Base-by-base conservation (phyloP, 2,329 filamentous ascomycete genomes). In the Cordyceps javanica region DNA sequence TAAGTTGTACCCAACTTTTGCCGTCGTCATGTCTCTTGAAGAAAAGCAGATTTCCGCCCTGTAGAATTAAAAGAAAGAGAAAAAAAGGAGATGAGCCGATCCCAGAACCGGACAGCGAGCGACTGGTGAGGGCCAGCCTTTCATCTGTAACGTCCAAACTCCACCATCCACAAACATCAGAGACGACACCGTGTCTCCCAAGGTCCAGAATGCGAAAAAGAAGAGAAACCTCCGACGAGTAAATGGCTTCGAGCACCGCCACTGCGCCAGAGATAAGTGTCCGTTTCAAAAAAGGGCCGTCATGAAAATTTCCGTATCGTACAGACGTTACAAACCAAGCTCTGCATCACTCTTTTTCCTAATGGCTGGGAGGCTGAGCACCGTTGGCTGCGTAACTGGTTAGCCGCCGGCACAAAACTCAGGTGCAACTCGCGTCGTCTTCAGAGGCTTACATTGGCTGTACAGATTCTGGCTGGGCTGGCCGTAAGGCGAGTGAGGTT, bases 381-480 rank as follows among this genome's bases (percentile, higher is more conserved):
- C 52, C 54, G 25, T 60, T 57, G 55, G 63, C 60, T 63, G 23
- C 16, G 21, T 21, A 14, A n/a, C 26, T n/a, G 5, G 36, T 54
- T 41, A 54, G 51, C 21, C 14, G 25, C 21, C 25, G 32, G 21
- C 21, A n/a, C 28, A n/a, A 30, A n/a, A 28, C 44, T 44, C 41
- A 25, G 10, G 8, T 11, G 28, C 28, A 34, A 25, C 10, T 38
- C 48, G 11, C 4, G n/a, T 26, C 49, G 11, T 52, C 49, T 25
- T 42, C n/a, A n/a, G n/a, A n/a, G n/a, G 36, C 54, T 46, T 69
- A 74, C 78, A 75, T 68, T 79, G 79, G 68, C 67, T 78, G 64
- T 82, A 82, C 73, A 82, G 78, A 67, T 77, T 75, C 67, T 75
- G 74, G 62, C 73, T 77, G 42, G 77, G 73, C 65, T 75, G 72